Evolutionary conservation across 371 early-diverging fungal species (phyloP).

Genomic region (Homolaphlyctis polyrhiza): DNA sequence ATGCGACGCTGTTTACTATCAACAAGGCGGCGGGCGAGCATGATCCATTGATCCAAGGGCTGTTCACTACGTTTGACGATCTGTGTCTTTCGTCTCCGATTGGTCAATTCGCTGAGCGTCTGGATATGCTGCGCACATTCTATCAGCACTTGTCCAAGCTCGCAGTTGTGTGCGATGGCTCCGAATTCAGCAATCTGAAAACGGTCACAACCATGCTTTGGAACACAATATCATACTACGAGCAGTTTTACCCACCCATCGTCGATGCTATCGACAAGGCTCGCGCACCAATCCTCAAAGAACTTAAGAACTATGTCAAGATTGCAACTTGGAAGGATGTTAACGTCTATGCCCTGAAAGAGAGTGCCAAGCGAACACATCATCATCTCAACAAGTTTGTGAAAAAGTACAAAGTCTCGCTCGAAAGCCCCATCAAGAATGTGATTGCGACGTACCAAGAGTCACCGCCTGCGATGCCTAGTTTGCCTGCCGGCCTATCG

Average conservation of each 20-base stretch:
- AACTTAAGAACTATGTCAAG: constrained; percentile 87
- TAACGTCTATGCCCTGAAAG: constrained; percentile 87
- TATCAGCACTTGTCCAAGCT: constrained; percentile 50
- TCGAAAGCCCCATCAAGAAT: constrained; percentile 66
- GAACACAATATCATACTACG: constrained; percentile 63
- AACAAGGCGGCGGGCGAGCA: background rate
- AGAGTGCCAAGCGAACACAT: constrained; percentile 87
- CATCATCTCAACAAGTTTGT: constrained; percentile 84
- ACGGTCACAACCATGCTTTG: constrained; percentile 21
- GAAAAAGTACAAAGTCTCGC: constrained; percentile 68
- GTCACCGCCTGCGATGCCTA: background rate
- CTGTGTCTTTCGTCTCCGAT: constrained; percentile 74
- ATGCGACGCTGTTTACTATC: background rate
- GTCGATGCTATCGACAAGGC: constrained; percentile 47
- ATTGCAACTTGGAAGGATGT: constrained; percentile 97
- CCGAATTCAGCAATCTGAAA: background rate
- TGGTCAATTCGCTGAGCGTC: constrained; percentile 77
- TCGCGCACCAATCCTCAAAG: constrained; percentile 77
- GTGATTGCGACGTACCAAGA: constrained; percentile 49
- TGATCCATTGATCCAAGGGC: constrained; percentile 8
- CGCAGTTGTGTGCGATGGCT: background rate
- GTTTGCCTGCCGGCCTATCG: background rate
- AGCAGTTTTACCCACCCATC: constrained; percentile 62
- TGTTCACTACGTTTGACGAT: constrained; percentile 59
- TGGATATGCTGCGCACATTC: constrained; percentile 71